A percentile compares a stretch with the other conserved stretches of the same genome.
Evolutionary conservation across 306 rosid species (phyloP).

Genomic region (Astragalus membranaceus): DNA sequence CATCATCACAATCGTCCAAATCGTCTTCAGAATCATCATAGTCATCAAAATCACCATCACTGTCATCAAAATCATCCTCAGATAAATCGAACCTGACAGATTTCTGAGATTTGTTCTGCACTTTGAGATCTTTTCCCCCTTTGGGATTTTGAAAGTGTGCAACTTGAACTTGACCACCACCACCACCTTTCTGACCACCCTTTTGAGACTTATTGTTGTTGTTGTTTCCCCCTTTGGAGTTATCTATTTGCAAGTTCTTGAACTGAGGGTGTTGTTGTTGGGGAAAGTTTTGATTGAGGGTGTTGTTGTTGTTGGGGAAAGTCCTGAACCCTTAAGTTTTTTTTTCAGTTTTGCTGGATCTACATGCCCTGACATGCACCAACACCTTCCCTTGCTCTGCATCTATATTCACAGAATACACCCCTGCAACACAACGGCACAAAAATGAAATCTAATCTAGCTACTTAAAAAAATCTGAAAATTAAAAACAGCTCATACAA

Average conservation of each 20-base stretch:
- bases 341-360: slow-evolving; percentile 66
- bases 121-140: slow-evolving; percentile 35
- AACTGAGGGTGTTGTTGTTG: slow-evolving; percentile 45
- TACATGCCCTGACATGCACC: slow-evolving; percentile 58
- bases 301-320: no score
- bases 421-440: slow-evolving; percentile 37
- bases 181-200: slow-evolving; percentile 40
- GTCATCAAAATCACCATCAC: slow-evolving; percentile 47
- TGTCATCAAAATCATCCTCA: slow-evolving; percentile 50
- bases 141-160: slow-evolving; percentile 39
- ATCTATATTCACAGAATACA: slow-evolving; percentile 59
- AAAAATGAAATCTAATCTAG: background rate
- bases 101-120: slow-evolving; percentile 44
- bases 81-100: slow-evolving; percentile 62
- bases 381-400: slow-evolving; percentile 79
- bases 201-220: slow-evolving; percentile 45
- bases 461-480: background rate
- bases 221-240: slow-evolving; percentile 40
- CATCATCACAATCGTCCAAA: slow-evolving; percentile 39
- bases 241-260: slow-evolving; percentile 47
- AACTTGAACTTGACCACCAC: slow-evolving; percentile 33
- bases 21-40: slow-evolving; percentile 52
- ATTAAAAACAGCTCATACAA: background rate
- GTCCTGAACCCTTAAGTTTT: slow-evolving; percentile 71
- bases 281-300: slow-evolving; percentile 33